A percentile compares a stretch with the other conserved stretches of the same genome.
These are phyloP conservation scores for Hamigera avellanea DNA, from an alignment of 495 filamentous ascomycete genomes.

Conservation along the genomic window DNA sequence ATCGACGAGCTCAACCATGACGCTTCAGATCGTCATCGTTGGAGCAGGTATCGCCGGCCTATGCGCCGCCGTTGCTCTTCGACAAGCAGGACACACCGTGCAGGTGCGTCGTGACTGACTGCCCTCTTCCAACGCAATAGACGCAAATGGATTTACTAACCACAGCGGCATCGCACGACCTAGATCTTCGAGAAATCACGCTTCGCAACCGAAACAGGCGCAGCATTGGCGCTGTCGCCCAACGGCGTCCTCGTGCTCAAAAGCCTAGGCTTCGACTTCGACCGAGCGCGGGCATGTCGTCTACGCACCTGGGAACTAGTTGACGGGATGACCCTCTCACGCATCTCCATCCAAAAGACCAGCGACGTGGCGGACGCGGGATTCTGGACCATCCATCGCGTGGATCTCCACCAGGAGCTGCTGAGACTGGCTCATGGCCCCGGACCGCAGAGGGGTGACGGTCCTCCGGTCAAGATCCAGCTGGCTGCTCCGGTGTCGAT, in stretches of 20 bases:
- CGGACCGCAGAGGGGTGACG: constrained; percentile 7
- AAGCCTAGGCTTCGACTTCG: constrained; percentile 16
- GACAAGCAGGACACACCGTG: too few species aligned
- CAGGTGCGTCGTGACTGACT: too few species aligned
- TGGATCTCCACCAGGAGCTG: constrained; percentile 38
- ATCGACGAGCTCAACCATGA: too few species aligned
- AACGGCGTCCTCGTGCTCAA: constrained; percentile 30
- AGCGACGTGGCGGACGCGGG: not conserved
- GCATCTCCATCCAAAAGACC: constrained; percentile 6
- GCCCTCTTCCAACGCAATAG: too few species aligned
- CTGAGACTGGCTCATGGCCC: constrained; percentile 17
- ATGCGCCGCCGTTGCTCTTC: too few species aligned
- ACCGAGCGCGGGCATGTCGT: constrained; percentile 21
- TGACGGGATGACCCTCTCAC: constrained; percentile 15
- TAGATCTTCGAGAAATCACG: constrained; percentile 11
- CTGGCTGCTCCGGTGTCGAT: constrained; percentile 4
- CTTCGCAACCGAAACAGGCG: constrained; percentile 31
- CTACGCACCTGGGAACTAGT: constrained; percentile 7
- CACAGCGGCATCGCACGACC: too few species aligned
- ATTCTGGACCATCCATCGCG: constrained; percentile 32
- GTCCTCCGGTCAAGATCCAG: constrained; percentile 14
- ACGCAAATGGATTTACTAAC: too few species aligned
- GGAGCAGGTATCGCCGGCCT: too few species aligned
- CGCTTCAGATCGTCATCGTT: too few species aligned
- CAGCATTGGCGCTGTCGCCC: constrained; percentile 31